Evolutionary conservation across 306 rosid species (phyloP).

Genomic region (Clitoria ternatea): DNA sequence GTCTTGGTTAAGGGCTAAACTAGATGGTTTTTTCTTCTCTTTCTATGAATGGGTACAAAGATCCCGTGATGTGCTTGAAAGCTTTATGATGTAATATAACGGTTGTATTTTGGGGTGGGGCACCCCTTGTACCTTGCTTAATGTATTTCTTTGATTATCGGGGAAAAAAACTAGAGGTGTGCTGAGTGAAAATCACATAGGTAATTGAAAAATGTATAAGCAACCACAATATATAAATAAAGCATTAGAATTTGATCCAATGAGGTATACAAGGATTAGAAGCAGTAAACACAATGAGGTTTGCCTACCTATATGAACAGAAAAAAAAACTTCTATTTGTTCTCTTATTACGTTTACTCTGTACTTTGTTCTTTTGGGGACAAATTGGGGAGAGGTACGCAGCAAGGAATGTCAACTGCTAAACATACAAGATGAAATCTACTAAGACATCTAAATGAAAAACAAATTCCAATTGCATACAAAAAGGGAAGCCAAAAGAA

Average conservation of each 20-base stretch:
- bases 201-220: slow-evolving; percentile 7
- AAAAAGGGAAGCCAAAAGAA: neutral
- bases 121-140: too few species aligned
- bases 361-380: neutral
- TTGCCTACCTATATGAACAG: neutral
- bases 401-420: neutral
- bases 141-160: too few species aligned
- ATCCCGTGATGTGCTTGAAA: too few species aligned
- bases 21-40: too few species aligned
- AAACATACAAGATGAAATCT: slow-evolving; percentile 12
- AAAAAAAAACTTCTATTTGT: neutral
- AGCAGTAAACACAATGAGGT: neutral
- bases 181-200: slow-evolving; percentile 6
- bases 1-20: too few species aligned
- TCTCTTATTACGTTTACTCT: neutral
- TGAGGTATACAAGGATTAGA: neutral
- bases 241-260: slow-evolving; percentile 14
- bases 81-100: too few species aligned
- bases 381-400: neutral
- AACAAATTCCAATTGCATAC: neutral
- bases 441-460: neutral
- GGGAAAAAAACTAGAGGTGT: slow-evolving; percentile 1
- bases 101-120: too few species aligned
- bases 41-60: too few species aligned
- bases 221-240: slow-evolving; percentile 1